These are phyloP conservation scores for Sporothrix pseudoabietina DNA, from an alignment of 2,329 filamentous ascomycete genomes.

Conservation along the genomic window DNA sequence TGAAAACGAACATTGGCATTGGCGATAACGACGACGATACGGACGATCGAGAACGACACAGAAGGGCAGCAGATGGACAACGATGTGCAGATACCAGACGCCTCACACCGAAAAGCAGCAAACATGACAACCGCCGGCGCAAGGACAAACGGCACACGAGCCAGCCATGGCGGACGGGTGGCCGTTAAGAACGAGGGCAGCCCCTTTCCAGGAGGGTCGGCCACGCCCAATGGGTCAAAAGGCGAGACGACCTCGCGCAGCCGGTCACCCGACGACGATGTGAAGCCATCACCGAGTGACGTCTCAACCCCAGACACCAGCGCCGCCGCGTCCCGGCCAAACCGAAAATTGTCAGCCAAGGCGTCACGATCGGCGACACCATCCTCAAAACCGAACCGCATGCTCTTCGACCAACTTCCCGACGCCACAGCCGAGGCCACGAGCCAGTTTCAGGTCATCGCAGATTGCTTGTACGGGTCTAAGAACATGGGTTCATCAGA, in stretches of 20 bases:
- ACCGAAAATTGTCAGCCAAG: constrained; percentile 71
- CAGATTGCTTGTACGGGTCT: constrained; percentile 85
- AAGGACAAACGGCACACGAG: constrained; percentile 16
- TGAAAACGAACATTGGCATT: neutral
- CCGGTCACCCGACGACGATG: constrained; percentile 47
- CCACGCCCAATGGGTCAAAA: constrained; percentile 48
- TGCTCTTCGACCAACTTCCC: constrained; percentile 71
- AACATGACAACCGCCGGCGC: constrained; percentile 39
- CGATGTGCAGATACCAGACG: constrained; percentile 37
- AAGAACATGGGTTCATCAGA: constrained; percentile 91
- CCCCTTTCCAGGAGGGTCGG: constrained; percentile 40
- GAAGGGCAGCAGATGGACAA: constrained; percentile 29
- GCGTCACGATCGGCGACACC: constrained; percentile 59
- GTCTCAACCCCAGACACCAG: constrained; percentile 51
- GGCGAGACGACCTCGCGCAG: constrained; percentile 46
- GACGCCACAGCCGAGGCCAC: constrained; percentile 78
- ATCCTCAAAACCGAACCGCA: constrained; percentile 38
- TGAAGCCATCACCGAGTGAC: constrained; percentile 46
- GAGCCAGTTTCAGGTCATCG: constrained; percentile 75
- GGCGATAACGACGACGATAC: neutral
- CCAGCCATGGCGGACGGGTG: constrained; percentile 42
- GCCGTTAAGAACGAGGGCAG: constrained; percentile 46
- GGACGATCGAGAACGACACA: neutral
- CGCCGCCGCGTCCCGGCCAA: constrained; percentile 66
- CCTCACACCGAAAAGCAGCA: constrained; percentile 40